Base-by-base conservation (phyloP, 768 basidiomycete species). In the Trametes maxima region DNA sequence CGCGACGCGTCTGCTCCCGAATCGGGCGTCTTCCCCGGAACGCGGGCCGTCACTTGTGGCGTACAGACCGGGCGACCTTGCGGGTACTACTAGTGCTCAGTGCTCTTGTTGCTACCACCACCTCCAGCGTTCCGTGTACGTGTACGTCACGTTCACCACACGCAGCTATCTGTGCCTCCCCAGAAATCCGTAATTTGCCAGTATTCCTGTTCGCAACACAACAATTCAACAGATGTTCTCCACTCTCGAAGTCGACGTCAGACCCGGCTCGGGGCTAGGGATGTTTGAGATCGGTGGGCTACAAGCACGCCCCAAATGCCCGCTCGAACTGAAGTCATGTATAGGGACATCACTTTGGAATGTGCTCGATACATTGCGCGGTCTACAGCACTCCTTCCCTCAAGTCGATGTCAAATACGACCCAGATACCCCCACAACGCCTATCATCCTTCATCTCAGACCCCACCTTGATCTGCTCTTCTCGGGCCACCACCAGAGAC, bases 401-500 rank as follows among this genome's bases (percentile, higher is more conserved):
- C 88, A 90, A 67, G 85, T 94, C 54, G 90, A 93, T 64, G 79
- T 94, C 71, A 92, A 92, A 75, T 92, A 86, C 66, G 92, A 94
- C 69, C 82, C 85, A 28, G 88, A 90, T 67, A 74, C 85, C 33
- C 82, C 89, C 14, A 85, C 81, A 1, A 89, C 90, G 0, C 90
- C 91, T 1, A 78, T 94, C 22, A 81, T 94, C 67, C 75, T 94
- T 0, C 90, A 93, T 67, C 75, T 93, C 25, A 85, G 87, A 17
- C 92, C 92, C 1, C 89, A 94, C 70, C 78, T 94, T 54, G 90
- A 93, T 70, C 81, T 94, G n/a, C 79, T 94, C 45, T 94, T 94
- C 74, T 91, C 92, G 17, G 85, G 88, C 12, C 82, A 82, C 65
- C 81, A 88, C 60, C 92, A 94, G 66, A 84, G 92, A 21, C 79